A percentile compares a stretch with the other conserved stretches of the same genome.
Conservation (phyloP, 306 rosid genomes). For the Gleditsia sinensis region DNA sequence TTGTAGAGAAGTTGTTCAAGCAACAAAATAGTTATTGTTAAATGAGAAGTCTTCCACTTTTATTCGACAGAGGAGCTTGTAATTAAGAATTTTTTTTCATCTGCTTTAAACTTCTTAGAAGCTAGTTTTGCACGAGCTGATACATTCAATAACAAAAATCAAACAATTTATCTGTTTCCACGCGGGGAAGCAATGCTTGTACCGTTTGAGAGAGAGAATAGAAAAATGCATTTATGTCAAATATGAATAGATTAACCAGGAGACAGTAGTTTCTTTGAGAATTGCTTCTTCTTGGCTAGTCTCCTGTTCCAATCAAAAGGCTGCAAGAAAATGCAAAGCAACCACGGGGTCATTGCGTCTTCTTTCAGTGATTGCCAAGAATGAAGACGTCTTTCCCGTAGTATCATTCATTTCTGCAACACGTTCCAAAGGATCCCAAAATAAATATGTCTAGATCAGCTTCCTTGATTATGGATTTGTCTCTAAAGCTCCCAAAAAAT, state of each 20-base stretch:
- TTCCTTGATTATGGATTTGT: not conserved
- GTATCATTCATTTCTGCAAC: conserved; percentile 52
- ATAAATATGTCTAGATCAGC: not conserved
- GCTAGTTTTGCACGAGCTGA: conserved; percentile 57
- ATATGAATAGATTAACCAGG: conserved; percentile 46
- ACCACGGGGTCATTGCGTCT: conserved; percentile 57
- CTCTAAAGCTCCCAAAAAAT: conserved; percentile 13
- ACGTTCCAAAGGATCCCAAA: not conserved
- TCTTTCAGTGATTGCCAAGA: conserved; percentile 63
- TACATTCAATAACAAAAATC: conserved; percentile 13
- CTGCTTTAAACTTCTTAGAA: conserved; percentile 59
- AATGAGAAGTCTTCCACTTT: too few species aligned
- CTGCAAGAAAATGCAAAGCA: conserved; percentile 70
- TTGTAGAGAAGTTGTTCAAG: too few species aligned
- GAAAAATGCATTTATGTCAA: not conserved
- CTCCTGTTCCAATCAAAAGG: conserved; percentile 73
- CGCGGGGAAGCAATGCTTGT: not conserved
- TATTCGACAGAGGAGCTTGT: too few species aligned
- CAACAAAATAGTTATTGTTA: too few species aligned
- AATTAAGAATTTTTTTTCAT: conserved; percentile 63
- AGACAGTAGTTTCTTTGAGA: conserved; percentile 70
- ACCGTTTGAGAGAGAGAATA: not conserved
- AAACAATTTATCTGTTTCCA: conserved; percentile 15
- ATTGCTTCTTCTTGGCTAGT: conserved; percentile 69
- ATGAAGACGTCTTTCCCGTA: conserved; percentile 48